Evolutionary conservation across 768 basidiomycete genomes (phyloP).

Genomic region (Trametes elegans): DNA sequence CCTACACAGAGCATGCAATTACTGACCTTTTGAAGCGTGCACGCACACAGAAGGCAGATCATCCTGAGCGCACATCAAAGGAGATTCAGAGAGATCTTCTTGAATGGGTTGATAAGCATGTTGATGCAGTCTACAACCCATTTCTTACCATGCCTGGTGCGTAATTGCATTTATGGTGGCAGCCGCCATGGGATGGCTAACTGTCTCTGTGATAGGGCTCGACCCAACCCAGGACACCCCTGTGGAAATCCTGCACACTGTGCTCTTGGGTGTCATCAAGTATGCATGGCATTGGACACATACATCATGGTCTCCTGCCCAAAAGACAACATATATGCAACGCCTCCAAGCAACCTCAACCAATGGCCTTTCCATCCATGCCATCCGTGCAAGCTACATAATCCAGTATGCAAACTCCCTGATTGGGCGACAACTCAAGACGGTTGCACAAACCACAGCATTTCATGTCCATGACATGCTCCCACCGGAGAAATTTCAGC

Average conservation of each 20-base stretch:
- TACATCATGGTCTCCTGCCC: constrained; percentile 24
- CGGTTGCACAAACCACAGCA: constrained; percentile 17
- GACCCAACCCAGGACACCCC: constrained; percentile 12
- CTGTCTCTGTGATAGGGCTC: not conserved
- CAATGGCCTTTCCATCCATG: constrained; percentile 28
- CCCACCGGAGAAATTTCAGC: not conserved
- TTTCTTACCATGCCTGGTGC: not conserved
- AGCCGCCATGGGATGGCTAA: not conserved
- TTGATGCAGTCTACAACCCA: not conserved
- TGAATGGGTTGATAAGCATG: constrained; percentile 18
- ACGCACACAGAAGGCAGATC: not conserved
- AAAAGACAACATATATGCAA: constrained; percentile 26
- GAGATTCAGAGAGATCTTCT: constrained; percentile 22
- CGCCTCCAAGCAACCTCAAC: constrained; percentile 27
- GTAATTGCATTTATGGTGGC: not conserved
- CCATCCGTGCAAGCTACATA: constrained; percentile 31
- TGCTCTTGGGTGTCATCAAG: constrained; percentile 27
- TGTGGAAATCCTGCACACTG: constrained; percentile 23
- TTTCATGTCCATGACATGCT: constrained; percentile 21
- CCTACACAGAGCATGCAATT: not conserved
- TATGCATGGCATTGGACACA: constrained; percentile 34
- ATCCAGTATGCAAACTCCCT: constrained; percentile 30
- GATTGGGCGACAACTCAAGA: constrained; percentile 29
- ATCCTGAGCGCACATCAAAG: not conserved
- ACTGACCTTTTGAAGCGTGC: not conserved